These are phyloP conservation scores for Brassica nigra DNA, from an alignment of 345 rosid species.

Conservation along the genomic window DNA sequence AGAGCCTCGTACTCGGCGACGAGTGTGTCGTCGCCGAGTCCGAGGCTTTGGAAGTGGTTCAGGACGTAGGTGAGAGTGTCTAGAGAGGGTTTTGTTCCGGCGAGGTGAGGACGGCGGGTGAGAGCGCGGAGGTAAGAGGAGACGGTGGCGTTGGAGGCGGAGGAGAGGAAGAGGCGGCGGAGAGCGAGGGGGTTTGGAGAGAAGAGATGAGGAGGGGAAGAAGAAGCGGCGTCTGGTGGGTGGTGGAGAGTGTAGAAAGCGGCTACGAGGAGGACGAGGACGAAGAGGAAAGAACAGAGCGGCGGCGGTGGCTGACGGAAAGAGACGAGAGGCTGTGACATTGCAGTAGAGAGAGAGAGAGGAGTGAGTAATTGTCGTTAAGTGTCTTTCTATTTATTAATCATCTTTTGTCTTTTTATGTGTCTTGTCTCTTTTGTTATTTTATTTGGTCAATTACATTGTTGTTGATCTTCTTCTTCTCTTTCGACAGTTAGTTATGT, in stretches of 20 bases:
- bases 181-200: slow-evolving; percentile 41
- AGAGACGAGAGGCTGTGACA: slow-evolving; percentile 48
- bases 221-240: slow-evolving; percentile 39
- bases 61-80: slow-evolving; percentile 57
- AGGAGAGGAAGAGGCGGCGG: slow-evolving; percentile 66
- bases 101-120: slow-evolving; percentile 80
- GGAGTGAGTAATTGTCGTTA: not conserved
- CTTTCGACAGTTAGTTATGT: no score
- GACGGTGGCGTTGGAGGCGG: slow-evolving; percentile 67
- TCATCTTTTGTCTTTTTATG: no score
- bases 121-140: slow-evolving; percentile 79
- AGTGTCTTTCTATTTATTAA: no score
- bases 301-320: slow-evolving; percentile 52
- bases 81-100: slow-evolving; percentile 71
- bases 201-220: slow-evolving; percentile 1
- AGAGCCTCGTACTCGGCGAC: slow-evolving; percentile 57
- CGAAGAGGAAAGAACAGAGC: slow-evolving; percentile 51
- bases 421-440: no score
- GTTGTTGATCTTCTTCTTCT: no score
- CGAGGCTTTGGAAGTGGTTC: slow-evolving; percentile 60
- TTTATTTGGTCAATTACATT: not conserved
- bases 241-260: slow-evolving; percentile 54
- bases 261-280: slow-evolving; percentile 55
- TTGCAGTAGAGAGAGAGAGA: slow-evolving; percentile 28
- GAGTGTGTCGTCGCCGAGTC: slow-evolving; percentile 59